These are phyloP conservation scores for Prunus yedoensis DNA, from an alignment of 331 rosid genomes.

Conservation along the genomic window DNA sequence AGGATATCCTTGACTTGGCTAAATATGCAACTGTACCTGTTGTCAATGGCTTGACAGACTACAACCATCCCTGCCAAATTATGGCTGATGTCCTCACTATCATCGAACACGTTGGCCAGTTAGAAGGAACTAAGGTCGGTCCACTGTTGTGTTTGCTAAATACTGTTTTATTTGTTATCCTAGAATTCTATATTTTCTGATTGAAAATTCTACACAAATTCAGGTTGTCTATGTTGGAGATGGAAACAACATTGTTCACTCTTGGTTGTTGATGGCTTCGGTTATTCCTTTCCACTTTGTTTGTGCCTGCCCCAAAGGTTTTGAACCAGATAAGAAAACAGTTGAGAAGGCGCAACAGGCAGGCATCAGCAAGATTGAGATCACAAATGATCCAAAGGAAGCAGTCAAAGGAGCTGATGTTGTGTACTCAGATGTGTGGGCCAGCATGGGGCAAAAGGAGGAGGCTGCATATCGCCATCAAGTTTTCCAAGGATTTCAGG, in stretches of 20 bases:
- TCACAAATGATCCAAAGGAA: constrained; percentile 82
- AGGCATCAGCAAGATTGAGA: constrained; percentile 95
- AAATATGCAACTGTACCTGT: constrained; percentile 80
- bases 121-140: constrained; percentile 91
- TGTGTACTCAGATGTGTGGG: constrained; percentile 95
- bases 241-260: constrained; percentile 96
- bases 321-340: constrained; percentile 81
- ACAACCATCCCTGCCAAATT: constrained; percentile 95
- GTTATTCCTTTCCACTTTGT: constrained; percentile 89
- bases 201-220: not conserved
- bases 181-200: not conserved
- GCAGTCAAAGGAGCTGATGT: constrained; percentile 91
- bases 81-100: constrained; percentile 99
- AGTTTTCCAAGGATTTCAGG: constrained; percentile 90
- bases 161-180: constrained; percentile 15
- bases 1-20: constrained; percentile 97
- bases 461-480: constrained; percentile 80
- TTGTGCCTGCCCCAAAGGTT: constrained; percentile 88
- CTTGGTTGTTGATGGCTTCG: constrained; percentile 90
- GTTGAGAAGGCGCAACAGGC: constrained; percentile 75
- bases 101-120: constrained; percentile 74
- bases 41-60: constrained; percentile 94
- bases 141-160: constrained; percentile 15
- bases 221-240: constrained; percentile 98
- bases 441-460: constrained; percentile 99